These are phyloP conservation scores for Trichomonas tenax DNA, from an alignment of 208 protist genomes.

Conservation along the genomic window DNA sequence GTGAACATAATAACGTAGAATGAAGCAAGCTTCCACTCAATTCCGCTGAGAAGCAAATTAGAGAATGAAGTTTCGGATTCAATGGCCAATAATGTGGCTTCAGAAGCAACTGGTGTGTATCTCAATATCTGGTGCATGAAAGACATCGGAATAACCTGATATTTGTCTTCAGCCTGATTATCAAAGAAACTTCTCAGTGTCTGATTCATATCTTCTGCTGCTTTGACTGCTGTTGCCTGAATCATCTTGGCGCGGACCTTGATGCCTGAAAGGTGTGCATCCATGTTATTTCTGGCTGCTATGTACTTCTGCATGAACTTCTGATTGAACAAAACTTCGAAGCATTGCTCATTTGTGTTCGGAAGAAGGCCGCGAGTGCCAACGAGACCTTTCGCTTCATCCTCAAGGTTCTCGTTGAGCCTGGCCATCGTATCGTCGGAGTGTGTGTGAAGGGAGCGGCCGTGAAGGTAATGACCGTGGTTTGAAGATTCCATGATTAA, in stretches of 20 bases:
- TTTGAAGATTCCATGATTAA: neutral
- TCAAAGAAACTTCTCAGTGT: neutral
- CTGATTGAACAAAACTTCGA: neutral
- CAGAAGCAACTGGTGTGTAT: neutral
- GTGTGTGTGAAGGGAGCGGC: neutral
- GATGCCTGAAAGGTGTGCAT: neutral
- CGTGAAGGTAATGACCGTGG: neutral
- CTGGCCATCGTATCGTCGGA: neutral
- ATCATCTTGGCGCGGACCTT: neutral
- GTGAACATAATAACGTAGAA: neutral
- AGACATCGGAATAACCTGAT: neutral
- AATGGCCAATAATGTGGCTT: neutral
- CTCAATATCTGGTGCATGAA: neutral
- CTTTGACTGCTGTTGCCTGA: neutral
- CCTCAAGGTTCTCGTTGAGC: neutral
- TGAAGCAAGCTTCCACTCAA: neutral
- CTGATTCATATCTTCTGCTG: neutral
- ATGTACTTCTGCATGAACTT: neutral
- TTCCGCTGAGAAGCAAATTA: neutral
- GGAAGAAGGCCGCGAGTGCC: neutral
- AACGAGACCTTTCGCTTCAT: neutral
- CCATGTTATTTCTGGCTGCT: neutral
- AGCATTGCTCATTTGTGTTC: neutral
- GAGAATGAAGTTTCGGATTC: neutral
- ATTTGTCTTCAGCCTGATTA: neutral